Conservation (phyloP, 192 early-diverging fungal species). For the Allomyces macrogynus region DNA sequence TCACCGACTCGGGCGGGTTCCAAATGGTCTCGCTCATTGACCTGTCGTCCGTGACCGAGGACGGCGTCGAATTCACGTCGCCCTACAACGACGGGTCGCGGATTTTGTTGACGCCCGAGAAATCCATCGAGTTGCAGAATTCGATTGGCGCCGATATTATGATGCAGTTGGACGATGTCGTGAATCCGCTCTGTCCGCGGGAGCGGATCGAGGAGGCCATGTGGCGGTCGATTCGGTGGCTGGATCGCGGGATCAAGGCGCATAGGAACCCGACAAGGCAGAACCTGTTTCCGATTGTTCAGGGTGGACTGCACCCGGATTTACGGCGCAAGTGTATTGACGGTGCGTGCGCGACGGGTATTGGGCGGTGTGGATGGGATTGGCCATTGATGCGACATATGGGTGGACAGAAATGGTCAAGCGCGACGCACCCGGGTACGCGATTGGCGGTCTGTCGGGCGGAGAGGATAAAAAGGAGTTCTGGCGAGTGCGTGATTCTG, state of each 20-base stretch:
- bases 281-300: conserved; percentile 75
- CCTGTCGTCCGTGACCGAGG: conserved; percentile 59
- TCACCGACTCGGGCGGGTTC: conserved; percentile 73
- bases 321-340: conserved; percentile 51
- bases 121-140: conserved; percentile 71
- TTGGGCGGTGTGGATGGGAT: no score
- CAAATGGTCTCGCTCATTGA: conserved; percentile 80
- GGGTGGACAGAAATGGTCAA: conserved; percentile 40
- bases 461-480: conserved; percentile 71
- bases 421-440: conserved; percentile 62
- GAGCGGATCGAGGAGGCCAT: conserved; percentile 72
- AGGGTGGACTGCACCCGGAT: conserved; percentile 53
- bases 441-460: conserved; percentile 67
- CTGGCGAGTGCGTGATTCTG: conserved; percentile 41
- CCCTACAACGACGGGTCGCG: conserved; percentile 53
- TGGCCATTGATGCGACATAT: no score
- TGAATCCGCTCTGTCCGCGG: conserved; percentile 59
- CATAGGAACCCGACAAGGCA: conserved; percentile 47
- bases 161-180: conserved; percentile 83
- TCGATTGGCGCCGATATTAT: conserved; percentile 72
- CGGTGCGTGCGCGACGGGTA: conserved; percentile 3
- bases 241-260: conserved; percentile 62
- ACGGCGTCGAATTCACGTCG: conserved; percentile 67
- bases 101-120: conserved; percentile 69
- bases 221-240: conserved; percentile 71